Evolutionary conservation across 176 grass and related monocot genomes (phyloP).

Genomic region (Zea mays): Zm-B73-REFERENCE-NAM-5.0 NC_050099.1:15572001-15572500

Average conservation of each 20-base stretch:
- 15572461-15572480: slow-evolving; percentile 25
- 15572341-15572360: slow-evolving; percentile 59
- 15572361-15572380: slow-evolving; percentile 46
- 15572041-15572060: slow-evolving; percentile 24
- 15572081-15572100: slow-evolving; percentile 6
- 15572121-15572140: slow-evolving; percentile 8
- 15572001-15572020: not conserved
- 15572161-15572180: not conserved
- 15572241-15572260: slow-evolving; percentile 1
- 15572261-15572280: not conserved
- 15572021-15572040: not conserved
- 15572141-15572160: not conserved
- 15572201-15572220: slow-evolving; percentile 9
- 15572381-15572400: slow-evolving; percentile 61
- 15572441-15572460: slow-evolving; percentile 18
- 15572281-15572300: slow-evolving; percentile 6
- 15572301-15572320: slow-evolving; percentile 39
- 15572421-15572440: slow-evolving; percentile 19
- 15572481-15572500: slow-evolving; percentile 48
- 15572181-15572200: slow-evolving; percentile 5
- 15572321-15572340: slow-evolving; percentile 38
- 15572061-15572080: not conserved
- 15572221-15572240: not conserved
- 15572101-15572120: not conserved
- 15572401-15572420: slow-evolving; percentile 45